phyloP scores from a whole-genome alignment of 1,284 basidiomycete species.

The Butyriboletus regius region DNA sequence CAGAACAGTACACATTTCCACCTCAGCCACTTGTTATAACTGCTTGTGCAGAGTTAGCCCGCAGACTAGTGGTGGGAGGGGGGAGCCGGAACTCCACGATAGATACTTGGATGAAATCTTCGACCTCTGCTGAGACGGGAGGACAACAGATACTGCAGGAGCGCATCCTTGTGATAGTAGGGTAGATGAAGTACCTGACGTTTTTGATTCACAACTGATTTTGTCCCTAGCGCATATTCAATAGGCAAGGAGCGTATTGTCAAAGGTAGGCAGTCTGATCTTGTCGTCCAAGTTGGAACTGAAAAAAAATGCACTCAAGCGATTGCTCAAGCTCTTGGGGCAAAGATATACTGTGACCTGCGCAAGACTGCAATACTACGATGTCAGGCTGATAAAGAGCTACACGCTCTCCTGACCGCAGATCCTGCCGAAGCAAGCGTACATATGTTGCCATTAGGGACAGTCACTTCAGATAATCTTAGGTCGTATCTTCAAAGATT shows the following conservation, averaged over 20 bases:
- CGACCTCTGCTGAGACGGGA: slow-evolving; percentile 29
- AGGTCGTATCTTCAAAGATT: slow-evolving; percentile 72
- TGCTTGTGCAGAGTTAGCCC: slow-evolving; percentile 81
- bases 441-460: slow-evolving; percentile 77
- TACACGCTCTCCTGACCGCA: slow-evolving; percentile 70
- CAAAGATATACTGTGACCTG: slow-evolving; percentile 86
- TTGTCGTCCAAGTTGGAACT: background rate
- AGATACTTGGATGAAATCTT: slow-evolving; percentile 34
- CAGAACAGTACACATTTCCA: slow-evolving; percentile 78
- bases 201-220: background rate
- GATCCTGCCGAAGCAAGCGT: slow-evolving; percentile 75
- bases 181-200: slow-evolving; percentile 41
- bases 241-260: slow-evolving; percentile 97
- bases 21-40: slow-evolving; percentile 87
- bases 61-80: slow-evolving; percentile 46
- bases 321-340: slow-evolving; percentile 72
- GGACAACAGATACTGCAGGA: slow-evolving; percentile 27
- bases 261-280: slow-evolving; percentile 56
- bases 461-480: slow-evolving; percentile 73
- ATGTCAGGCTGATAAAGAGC: slow-evolving; percentile 76
- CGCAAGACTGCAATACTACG: slow-evolving; percentile 74
- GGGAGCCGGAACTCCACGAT: slow-evolving; percentile 33
- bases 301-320: slow-evolving; percentile 40
- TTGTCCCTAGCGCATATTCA: slow-evolving; percentile 70
- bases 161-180: slow-evolving; percentile 71